Evolutionary conservation across 2,329 filamentous ascomycete species (phyloP).

Genomic region (Amylocarpus encephaloides): DNA sequence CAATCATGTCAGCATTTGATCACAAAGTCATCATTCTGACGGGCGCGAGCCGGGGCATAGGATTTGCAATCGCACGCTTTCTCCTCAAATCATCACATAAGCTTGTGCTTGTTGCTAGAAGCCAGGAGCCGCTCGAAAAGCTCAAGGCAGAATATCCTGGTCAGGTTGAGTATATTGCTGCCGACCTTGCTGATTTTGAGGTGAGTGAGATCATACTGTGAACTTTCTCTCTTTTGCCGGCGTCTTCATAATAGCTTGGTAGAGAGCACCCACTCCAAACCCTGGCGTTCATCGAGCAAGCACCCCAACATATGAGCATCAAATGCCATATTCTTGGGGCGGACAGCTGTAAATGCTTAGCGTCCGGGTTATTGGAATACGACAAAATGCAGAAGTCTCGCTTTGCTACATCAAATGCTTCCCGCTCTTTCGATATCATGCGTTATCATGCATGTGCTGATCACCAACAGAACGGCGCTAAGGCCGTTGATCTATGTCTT

Average conservation of each 20-base stretch:
- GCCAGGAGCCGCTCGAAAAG: constrained; percentile 41
- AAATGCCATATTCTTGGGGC: no score
- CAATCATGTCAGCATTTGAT: constrained; percentile 36
- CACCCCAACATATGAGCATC: no score
- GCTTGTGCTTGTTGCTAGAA: constrained; percentile 53
- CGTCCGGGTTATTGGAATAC: no score
- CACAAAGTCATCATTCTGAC: constrained; percentile 64
- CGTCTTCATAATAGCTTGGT: neutral
- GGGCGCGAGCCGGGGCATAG: constrained; percentile 58
- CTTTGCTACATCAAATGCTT: neutral
- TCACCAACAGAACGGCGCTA: constrained; percentile 40
- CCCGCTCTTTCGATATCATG: neutral
- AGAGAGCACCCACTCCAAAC: no score
- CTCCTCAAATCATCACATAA: constrained; percentile 50
- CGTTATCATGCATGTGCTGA: neutral
- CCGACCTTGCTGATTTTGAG: constrained; percentile 48
- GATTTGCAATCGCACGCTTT: constrained; percentile 47
- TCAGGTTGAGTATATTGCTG: constrained; percentile 50
- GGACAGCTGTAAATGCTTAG: no score
- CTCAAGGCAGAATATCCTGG: constrained; percentile 46
- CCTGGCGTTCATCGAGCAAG: no score
- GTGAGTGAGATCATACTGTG: constrained; percentile 31
- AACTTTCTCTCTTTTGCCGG: neutral
- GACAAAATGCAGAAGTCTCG: no score
- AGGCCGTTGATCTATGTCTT: constrained; percentile 59